A percentile compares a stretch with the other conserved stretches of the same genome.
Conservation (phyloP, 2,329 filamentous ascomycete species). For the Fusarium begoniae region DNA sequence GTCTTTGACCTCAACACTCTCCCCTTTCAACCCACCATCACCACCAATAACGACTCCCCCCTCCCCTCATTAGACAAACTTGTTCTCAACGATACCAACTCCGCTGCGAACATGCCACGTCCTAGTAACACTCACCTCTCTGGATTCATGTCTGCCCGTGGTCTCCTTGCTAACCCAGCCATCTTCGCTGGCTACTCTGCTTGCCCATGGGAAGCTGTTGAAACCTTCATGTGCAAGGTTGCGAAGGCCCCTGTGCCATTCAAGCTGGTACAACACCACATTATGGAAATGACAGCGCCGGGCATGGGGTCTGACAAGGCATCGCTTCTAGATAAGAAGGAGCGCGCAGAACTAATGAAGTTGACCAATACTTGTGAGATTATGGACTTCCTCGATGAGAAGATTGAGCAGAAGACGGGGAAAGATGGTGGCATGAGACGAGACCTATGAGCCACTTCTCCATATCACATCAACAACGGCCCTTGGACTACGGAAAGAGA, state of each 20-base stretch:
- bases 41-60: conserved; percentile 36
- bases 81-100: conserved; percentile 36
- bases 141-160: conserved; percentile 76
- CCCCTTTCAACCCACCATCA: conserved; percentile 51
- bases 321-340: conserved; percentile 64
- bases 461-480: not conserved
- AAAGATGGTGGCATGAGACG: conserved; percentile 45
- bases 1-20: conserved; percentile 66
- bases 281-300: conserved; percentile 72
- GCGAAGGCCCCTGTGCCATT: conserved; percentile 67
- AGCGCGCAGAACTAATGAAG: conserved; percentile 60
- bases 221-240: conserved; percentile 68
- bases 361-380: conserved; percentile 65
- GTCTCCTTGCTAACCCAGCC: conserved; percentile 73
- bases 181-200: conserved; percentile 66
- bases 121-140: conserved; percentile 60
- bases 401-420: conserved; percentile 50
- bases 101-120: conserved; percentile 23
- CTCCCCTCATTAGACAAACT: conserved; percentile 42
- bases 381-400: conserved; percentile 68
- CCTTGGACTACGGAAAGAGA: not conserved
- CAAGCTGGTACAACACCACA: conserved; percentile 71
- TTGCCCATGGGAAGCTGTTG: conserved; percentile 71
- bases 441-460: conserved; percentile 42
- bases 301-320: conserved; percentile 63